Conservation (phyloP, 2,329 filamentous ascomycete species). For the Diplodia seriata region DNA sequence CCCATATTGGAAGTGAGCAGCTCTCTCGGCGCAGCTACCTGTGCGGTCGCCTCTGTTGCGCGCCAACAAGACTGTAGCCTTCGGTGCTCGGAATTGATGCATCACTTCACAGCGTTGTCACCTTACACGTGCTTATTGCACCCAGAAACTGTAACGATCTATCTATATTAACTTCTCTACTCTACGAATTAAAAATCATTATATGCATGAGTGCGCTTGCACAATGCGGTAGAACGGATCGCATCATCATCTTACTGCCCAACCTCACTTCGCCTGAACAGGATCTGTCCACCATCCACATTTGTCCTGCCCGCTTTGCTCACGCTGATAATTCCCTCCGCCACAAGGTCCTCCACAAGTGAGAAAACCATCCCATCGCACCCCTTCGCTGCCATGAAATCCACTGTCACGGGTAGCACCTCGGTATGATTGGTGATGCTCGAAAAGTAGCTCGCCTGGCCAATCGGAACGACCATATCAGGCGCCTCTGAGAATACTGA, state of each 20-base stretch:
- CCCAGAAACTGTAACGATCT: too few species aligned
- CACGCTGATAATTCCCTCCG: conserved; percentile 56
- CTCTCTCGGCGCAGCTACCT: too few species aligned
- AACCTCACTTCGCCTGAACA: conserved; percentile 39
- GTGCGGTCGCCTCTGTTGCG: too few species aligned
- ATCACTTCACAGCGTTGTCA: too few species aligned
- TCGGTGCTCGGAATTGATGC: too few species aligned
- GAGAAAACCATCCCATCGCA: conserved; percentile 67
- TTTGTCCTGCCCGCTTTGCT: conserved; percentile 54
- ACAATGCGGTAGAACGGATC: not conserved
- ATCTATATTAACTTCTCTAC: too few species aligned
- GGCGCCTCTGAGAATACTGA: conserved; percentile 57
- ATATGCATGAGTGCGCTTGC: not conserved
- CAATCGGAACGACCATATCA: conserved; percentile 54
- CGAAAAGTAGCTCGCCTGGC: conserved; percentile 52
- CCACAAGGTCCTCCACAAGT: conserved; percentile 60
- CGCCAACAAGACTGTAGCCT: too few species aligned
- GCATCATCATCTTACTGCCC: not conserved
- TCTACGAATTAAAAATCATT: not conserved
- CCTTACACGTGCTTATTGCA: too few species aligned
- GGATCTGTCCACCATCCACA: conserved; percentile 50
- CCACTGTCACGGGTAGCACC: conserved; percentile 64
- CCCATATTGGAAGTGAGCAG: too few species aligned
- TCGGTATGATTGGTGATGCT: conserved; percentile 58
- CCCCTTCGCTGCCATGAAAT: conserved; percentile 64